Percentiles rank a stretch among this genome's conserved stretches.
Evolutionary conservation across 192 early-diverging fungal genomes (phyloP).

Genomic region (Diversispora epigaea): DNA sequence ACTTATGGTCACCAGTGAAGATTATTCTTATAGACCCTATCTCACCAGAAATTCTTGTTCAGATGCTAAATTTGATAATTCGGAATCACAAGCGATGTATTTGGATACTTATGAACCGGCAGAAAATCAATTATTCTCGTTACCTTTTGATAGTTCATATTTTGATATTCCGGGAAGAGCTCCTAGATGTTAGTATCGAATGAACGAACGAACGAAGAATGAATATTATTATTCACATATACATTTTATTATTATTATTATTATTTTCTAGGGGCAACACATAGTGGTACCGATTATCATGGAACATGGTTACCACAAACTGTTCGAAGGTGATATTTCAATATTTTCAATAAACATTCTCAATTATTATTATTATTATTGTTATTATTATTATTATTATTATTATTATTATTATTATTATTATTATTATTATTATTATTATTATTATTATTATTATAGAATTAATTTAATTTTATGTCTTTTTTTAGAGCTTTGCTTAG

Average conservation of each 20-base stretch:
- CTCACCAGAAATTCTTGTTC: conserved; percentile 58
- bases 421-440: background rate
- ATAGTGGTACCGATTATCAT: conserved; percentile 91
- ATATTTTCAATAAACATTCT: background rate
- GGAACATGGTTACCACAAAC: conserved; percentile 95
- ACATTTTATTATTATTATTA: background rate
- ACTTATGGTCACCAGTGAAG: conserved; percentile 61
- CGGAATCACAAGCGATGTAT: conserved; percentile 47
- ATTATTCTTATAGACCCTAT: conserved; percentile 68
- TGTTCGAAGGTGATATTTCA: conserved; percentile 55
- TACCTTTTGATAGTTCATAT: conserved; percentile 78
- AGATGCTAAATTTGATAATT: conserved; percentile 50
- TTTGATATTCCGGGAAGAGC: conserved; percentile 91
- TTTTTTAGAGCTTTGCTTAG: conserved; percentile 61
- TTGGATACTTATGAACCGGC: conserved; percentile 64
- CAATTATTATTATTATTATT: background rate
- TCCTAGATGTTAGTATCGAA: conserved; percentile 63
- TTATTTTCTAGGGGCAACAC: conserved; percentile 59
- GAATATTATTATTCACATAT: background rate
- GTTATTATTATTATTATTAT: background rate
- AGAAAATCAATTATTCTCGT: conserved; percentile 69
- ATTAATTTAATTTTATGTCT: background rate
- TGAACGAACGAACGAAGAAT: no score
- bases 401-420: background rate
- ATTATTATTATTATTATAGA: background rate